Conservation (phyloP, 306 rosid genomes). For the Trifolium subterraneum region DNA sequence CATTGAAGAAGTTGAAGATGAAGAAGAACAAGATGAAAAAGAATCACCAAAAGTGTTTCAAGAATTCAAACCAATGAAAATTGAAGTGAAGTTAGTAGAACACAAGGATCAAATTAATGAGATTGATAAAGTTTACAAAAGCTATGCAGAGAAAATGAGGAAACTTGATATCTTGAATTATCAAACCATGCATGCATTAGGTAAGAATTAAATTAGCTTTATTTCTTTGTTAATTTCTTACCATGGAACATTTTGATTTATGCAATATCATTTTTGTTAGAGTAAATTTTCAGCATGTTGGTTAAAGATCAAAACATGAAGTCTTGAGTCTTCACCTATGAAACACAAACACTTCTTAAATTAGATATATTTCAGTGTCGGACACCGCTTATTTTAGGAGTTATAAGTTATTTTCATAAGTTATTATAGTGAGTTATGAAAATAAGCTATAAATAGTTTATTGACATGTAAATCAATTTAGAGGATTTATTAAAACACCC, state of each 20-base stretch:
- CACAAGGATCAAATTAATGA: constrained; percentile 65
- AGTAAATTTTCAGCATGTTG: constrained; percentile 12
- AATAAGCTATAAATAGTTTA: not conserved
- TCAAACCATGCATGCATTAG: constrained; percentile 89
- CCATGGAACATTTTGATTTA: constrained; percentile 17
- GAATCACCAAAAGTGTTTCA: constrained; percentile 48
- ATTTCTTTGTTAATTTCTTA: constrained; percentile 16
- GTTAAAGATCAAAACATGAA: constrained; percentile 34
- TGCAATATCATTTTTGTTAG: constrained; percentile 10
- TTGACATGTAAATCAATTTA: not conserved
- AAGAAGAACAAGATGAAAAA: constrained; percentile 33
- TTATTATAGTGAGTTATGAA: no score
- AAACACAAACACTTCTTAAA: no score
- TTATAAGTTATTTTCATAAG: no score
- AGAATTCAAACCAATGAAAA: constrained; percentile 56
- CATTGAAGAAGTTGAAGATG: constrained; percentile 67
- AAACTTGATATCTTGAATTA: constrained; percentile 81
- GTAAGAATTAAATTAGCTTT: constrained; percentile 48
- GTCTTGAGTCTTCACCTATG: not conserved
- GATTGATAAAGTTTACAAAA: constrained; percentile 62
- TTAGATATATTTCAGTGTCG: no score
- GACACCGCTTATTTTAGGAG: no score
- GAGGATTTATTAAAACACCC: constrained; percentile 17
- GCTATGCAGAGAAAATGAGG: constrained; percentile 74
- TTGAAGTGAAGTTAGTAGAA: constrained; percentile 56